Conservation (phyloP, 805 yeast genomes). For the Metschnikowia continentalis region DNA sequence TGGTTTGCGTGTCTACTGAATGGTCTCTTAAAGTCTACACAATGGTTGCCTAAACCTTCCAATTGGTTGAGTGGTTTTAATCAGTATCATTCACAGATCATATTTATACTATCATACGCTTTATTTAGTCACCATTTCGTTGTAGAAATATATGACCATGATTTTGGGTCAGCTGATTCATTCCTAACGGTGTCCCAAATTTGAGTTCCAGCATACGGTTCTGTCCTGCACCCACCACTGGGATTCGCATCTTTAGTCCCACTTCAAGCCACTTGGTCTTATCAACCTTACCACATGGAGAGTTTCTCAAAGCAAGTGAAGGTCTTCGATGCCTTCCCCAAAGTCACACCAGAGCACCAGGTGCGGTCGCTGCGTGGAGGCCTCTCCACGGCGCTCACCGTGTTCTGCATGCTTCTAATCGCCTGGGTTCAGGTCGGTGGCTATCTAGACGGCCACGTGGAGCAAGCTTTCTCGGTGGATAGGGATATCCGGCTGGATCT, state of each 20-base stretch:
- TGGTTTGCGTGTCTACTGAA: too few species aligned
- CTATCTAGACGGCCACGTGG: slow-evolving; percentile 75
- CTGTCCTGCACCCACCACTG: neutral
- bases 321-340: slow-evolving; percentile 46
- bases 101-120: too few species aligned
- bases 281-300: slow-evolving; percentile 25
- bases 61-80: too few species aligned
- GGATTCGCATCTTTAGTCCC: neutral
- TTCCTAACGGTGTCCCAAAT: too few species aligned
- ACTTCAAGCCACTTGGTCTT: slow-evolving; percentile 1
- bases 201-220: neutral
- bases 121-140: too few species aligned
- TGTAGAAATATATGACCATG: too few species aligned
- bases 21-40: too few species aligned
- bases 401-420: slow-evolving; percentile 58
- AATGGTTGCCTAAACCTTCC: too few species aligned
- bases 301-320: slow-evolving; percentile 36
- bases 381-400: slow-evolving; percentile 59
- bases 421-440: slow-evolving; percentile 85
- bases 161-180: too few species aligned
- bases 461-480: slow-evolving; percentile 76
- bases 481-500: slow-evolving; percentile 52
- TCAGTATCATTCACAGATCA: too few species aligned
- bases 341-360: slow-evolving; percentile 50
- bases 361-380: slow-evolving; percentile 79